phyloP scores from a whole-genome alignment of 768 basidiomycete species.

The Cystofilobasidium ferigula region DNA sequence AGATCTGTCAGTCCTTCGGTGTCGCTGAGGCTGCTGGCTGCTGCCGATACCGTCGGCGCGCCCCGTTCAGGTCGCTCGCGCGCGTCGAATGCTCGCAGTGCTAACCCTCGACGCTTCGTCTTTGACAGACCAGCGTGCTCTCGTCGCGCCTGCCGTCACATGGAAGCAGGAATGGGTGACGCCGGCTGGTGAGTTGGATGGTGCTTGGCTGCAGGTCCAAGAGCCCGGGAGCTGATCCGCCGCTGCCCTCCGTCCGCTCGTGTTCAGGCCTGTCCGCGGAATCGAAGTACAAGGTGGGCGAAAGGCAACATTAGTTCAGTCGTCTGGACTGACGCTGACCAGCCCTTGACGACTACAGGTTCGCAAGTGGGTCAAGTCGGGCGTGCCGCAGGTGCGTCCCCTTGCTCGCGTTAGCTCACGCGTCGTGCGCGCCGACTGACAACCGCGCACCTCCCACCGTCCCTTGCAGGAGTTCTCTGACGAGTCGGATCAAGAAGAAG shows the following conservation, averaged over 20 bases:
- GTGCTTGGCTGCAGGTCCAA: neutral
- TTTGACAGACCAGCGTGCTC: neutral
- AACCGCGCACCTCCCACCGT: neutral
- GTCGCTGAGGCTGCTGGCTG: neutral
- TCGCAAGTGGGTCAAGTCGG: conserved; percentile 4
- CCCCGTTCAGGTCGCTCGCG: no score
- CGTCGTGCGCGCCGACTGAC: neutral
- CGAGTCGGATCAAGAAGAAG: conserved; percentile 1
- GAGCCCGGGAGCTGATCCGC: neutral
- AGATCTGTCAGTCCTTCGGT: neutral
- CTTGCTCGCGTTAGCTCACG: no score
- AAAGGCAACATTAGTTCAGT: no score
- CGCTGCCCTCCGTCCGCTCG: neutral
- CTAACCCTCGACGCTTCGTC: no score
- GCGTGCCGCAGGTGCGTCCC: conserved; percentile 1
- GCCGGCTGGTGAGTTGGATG: neutral
- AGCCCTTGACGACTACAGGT: neutral
- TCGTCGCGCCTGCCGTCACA: neutral
- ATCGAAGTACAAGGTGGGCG: conserved; percentile 1
- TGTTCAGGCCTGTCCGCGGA: neutral
- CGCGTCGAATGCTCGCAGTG: no score
- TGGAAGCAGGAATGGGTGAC: conserved; percentile 4
- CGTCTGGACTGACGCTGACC: no score
- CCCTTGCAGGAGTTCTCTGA: neutral
- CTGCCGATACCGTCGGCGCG: neutral